Percentiles rank a stretch among this genome's conserved stretches.
phyloP scores from a whole-genome alignment of 2,329 filamentous ascomycete species.

The Amylocarpus encephaloides region DNA sequence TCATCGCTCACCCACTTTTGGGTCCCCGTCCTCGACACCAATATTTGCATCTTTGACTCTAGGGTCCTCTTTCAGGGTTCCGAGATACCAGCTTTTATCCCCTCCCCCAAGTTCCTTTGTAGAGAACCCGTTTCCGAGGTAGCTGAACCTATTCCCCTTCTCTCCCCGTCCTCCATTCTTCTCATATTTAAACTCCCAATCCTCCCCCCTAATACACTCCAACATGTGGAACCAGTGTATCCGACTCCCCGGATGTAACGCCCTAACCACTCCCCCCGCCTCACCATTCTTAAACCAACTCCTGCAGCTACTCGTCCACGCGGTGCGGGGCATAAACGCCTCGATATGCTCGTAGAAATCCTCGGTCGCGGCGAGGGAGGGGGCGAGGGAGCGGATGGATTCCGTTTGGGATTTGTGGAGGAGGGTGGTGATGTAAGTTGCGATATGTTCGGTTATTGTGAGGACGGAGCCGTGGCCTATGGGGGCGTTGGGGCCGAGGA shows the following conservation, averaged over 20 bases:
- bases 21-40: background rate
- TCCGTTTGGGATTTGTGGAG: conserved; percentile 38
- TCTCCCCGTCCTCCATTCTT: background rate
- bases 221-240: conserved; percentile 19
- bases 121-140: conserved; percentile 14
- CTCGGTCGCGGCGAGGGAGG: conserved; percentile 31
- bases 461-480: conserved; percentile 30
- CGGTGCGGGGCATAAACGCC: conserved; percentile 26
- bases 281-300: conserved; percentile 17
- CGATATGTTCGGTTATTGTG: conserved; percentile 39
- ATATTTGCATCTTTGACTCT: background rate
- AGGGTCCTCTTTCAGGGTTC: background rate
- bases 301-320: conserved; percentile 9
- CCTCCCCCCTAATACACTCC: conserved; percentile 13
- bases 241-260: conserved; percentile 11
- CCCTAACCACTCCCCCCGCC: conserved; percentile 8
- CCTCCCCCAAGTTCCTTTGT: conserved; percentile 7
- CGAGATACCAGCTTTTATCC: background rate
- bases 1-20: background rate
- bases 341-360: conserved; percentile 31
- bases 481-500: conserved; percentile 29
- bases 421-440: conserved; percentile 44
- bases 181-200: conserved; percentile 10
- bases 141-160: conserved; percentile 9
- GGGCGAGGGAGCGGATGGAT: conserved; percentile 37